These are phyloP conservation scores for Irpex sp. DNA, from an alignment of 1,284 basidiomycete genomes.

Conservation along the genomic window DNA sequence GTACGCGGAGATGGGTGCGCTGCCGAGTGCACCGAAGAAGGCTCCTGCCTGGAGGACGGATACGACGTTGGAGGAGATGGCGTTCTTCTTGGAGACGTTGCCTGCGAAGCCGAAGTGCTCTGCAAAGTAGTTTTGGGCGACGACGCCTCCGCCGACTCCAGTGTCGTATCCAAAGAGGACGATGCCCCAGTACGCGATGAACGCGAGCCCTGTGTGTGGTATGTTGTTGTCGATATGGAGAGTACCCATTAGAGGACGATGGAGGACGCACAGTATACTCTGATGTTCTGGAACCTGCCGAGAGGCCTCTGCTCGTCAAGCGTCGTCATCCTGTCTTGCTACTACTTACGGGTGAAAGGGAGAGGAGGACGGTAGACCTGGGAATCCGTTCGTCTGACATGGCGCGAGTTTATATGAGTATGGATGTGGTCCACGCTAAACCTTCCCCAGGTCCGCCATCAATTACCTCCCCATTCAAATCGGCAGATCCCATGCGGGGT, in stretches of 20 bases:
- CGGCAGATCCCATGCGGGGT: background rate
- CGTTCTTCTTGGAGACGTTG: slow-evolving; percentile 34
- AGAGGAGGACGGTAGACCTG: too few relatives aligned
- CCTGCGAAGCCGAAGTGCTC: slow-evolving; percentile 55
- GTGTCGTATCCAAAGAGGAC: slow-evolving; percentile 77
- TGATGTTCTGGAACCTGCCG: slow-evolving; percentile 45
- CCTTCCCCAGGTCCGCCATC: background rate
- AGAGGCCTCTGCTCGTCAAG: background rate
- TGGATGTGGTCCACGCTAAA: too few relatives aligned
- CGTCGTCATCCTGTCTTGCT: background rate
- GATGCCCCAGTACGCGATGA: slow-evolving; percentile 76
- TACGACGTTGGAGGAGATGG: slow-evolving; percentile 63
- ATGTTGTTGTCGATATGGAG: background rate
- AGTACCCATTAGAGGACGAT: too few relatives aligned
- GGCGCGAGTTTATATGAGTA: too few relatives aligned
- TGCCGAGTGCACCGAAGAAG: slow-evolving; percentile 74
- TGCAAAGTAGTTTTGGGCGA: slow-evolving; percentile 59
- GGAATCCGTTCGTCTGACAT: too few relatives aligned
- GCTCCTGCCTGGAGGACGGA: slow-evolving; percentile 78
- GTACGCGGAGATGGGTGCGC: slow-evolving; percentile 57
- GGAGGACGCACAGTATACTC: slow-evolving; percentile 62
- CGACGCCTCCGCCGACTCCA: slow-evolving; percentile 65
- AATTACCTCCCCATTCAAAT: background rate
- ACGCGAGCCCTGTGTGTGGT: slow-evolving; percentile 54
- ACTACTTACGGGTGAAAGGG: too few relatives aligned